These are phyloP conservation scores for Stereocaulon alpinum DNA, from an alignment of 495 filamentous ascomycete species.

Conservation along the genomic window DNA sequence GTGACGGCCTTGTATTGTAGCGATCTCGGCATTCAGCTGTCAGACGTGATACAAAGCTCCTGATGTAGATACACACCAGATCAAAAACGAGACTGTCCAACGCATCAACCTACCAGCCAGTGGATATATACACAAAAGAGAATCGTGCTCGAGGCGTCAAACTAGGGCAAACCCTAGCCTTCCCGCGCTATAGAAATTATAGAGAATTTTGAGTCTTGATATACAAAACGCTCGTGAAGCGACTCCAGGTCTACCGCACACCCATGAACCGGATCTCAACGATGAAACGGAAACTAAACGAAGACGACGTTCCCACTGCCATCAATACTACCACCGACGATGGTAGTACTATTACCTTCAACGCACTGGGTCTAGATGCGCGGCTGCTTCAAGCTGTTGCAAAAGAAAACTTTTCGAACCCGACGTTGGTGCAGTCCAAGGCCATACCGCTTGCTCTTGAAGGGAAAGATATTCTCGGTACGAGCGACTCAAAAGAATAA, in stretches of 20 bases:
- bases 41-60: background rate
- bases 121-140: background rate
- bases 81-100: no score
- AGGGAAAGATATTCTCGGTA: slow-evolving; percentile 79
- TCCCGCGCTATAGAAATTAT: background rate
- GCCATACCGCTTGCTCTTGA: slow-evolving; percentile 85
- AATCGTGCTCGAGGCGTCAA: background rate
- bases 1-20: background rate
- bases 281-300: slow-evolving; percentile 59
- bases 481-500: background rate
- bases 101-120: no score
- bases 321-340: slow-evolving; percentile 18
- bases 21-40: background rate
- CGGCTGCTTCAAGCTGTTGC: slow-evolving; percentile 78
- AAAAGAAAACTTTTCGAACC: slow-evolving; percentile 70
- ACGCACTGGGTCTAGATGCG: slow-evolving; percentile 61
- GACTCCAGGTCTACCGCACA: background rate
- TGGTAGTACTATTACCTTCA: slow-evolving; percentile 35
- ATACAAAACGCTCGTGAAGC: no score
- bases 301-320: slow-evolving; percentile 44
- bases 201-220: background rate
- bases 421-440: slow-evolving; percentile 75
- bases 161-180: background rate
- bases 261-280: background rate
- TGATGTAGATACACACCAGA: no score